Evolutionary conservation across 140 eudicot genomes (phyloP).

Genomic region (Ambrosia hybrid): DNA sequence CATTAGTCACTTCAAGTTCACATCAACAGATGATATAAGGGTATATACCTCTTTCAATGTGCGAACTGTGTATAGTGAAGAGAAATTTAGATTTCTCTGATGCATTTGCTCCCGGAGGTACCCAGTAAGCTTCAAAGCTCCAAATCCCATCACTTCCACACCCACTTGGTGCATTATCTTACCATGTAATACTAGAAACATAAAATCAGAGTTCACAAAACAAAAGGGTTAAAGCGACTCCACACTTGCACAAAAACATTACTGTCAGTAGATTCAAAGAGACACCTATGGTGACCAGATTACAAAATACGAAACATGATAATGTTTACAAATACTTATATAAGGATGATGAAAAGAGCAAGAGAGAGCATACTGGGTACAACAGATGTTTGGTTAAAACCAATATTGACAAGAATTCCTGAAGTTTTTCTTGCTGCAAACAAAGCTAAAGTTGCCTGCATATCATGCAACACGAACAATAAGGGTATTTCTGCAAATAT

Average conservation of each 20-base stretch:
- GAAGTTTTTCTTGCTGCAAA: slow-evolving; percentile 90
- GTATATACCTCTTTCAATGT: slow-evolving; percentile 77
- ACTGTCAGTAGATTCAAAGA: neutral
- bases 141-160: slow-evolving; percentile 72
- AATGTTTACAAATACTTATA: neutral
- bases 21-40: neutral
- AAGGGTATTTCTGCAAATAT: slow-evolving; percentile 14
- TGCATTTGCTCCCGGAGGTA: slow-evolving; percentile 91
- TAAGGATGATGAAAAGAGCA: slow-evolving; percentile 7
- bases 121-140: slow-evolving; percentile 94
- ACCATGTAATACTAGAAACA: slow-evolving; percentile 74
- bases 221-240: neutral
- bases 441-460: slow-evolving; percentile 90
- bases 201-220: slow-evolving; percentile 2
- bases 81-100: slow-evolving; percentile 63
- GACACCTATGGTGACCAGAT: neutral
- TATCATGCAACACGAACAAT: slow-evolving; percentile 29
- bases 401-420: slow-evolving; percentile 91
- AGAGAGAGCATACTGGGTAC: slow-evolving; percentile 75
- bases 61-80: slow-evolving; percentile 86
- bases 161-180: slow-evolving; percentile 86
- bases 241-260: too few species aligned
- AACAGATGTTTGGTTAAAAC: slow-evolving; percentile 86
- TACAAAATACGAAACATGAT: too few species aligned
- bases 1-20: slow-evolving; percentile 8